Percentiles rank a stretch among this genome's conserved stretches.
Evolutionary conservation across 1,139 yeast species (phyloP).

Genomic region (Saccharomycopsis hybrid): DNA sequence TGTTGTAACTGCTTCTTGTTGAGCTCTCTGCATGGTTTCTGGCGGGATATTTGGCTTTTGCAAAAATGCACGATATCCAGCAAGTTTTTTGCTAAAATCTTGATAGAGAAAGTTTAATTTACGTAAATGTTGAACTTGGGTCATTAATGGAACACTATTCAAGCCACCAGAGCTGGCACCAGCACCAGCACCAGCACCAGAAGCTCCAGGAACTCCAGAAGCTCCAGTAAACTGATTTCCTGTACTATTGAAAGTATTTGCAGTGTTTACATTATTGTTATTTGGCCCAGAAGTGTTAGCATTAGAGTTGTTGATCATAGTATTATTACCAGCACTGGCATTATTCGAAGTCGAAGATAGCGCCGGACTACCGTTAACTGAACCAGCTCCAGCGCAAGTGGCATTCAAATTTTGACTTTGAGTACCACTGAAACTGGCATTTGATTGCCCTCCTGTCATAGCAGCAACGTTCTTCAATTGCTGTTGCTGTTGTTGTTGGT

Average conservation of each 20-base stretch:
- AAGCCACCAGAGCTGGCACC: not conserved
- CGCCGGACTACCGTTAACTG: no score
- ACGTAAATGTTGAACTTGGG: conserved; percentile 14
- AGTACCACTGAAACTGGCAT: no score
- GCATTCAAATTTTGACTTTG: no score
- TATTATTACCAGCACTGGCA: not conserved
- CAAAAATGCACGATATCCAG: not conserved
- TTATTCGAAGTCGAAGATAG: no score
- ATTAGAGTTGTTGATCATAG: not conserved
- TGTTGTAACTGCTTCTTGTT: conserved; percentile 4
- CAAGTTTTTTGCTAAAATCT: conserved; percentile 14
- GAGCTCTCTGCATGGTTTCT: conserved; percentile 9
- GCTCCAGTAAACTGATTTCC: not conserved
- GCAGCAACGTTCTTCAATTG: no score
- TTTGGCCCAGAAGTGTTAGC: not conserved
- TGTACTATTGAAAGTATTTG: not conserved
- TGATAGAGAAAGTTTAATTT: conserved; percentile 9
- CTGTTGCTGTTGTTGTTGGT: no score
- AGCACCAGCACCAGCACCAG: not conserved
- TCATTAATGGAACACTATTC: conserved; percentile 15
- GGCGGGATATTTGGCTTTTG: conserved; percentile 13
- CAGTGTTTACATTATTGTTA: not conserved
- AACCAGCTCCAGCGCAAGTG: no score
- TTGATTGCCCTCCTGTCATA: no score
- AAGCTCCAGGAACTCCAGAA: not conserved